phyloP scores from a whole-genome alignment of 2,329 filamentous ascomycete genomes.

The Cadophora sp. region DNA sequence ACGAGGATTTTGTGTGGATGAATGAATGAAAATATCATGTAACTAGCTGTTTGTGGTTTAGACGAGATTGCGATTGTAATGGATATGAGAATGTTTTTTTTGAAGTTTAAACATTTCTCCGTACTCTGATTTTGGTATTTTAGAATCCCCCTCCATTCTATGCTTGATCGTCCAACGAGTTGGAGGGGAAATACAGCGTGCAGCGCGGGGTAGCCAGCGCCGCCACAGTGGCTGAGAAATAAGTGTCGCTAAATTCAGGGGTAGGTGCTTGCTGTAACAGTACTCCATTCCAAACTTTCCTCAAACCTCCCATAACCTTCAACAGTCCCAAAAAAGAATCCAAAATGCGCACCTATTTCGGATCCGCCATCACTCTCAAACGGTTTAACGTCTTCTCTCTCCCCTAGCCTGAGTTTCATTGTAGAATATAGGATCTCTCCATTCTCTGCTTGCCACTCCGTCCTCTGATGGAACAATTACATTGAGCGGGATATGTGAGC shows the following conservation, averaged over 20 bases:
- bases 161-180: not conserved
- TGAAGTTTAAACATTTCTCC: no score
- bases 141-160: no score
- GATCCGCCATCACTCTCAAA: not conserved
- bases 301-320: not conserved
- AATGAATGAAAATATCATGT: not conserved
- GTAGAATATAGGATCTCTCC: no score
- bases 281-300: not conserved
- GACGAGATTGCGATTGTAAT: no score
- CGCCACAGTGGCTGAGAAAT: constrained; percentile 1
- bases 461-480: no score
- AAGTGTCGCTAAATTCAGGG: no score
- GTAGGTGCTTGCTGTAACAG: no score
- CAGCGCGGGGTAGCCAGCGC: constrained; percentile 8
- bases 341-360: not conserved
- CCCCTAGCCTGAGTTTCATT: no score
- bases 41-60: no score
- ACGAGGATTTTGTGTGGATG: not conserved
- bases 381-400: not conserved
- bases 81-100: no score
- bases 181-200: not conserved
- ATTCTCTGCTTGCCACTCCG: not conserved
- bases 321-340: not conserved
- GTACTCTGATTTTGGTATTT: no score
- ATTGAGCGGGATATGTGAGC: not conserved